phyloP scores from a whole-genome alignment of 2,329 filamentous ascomycete genomes.

The Aspergillus japonicus region DNA sequence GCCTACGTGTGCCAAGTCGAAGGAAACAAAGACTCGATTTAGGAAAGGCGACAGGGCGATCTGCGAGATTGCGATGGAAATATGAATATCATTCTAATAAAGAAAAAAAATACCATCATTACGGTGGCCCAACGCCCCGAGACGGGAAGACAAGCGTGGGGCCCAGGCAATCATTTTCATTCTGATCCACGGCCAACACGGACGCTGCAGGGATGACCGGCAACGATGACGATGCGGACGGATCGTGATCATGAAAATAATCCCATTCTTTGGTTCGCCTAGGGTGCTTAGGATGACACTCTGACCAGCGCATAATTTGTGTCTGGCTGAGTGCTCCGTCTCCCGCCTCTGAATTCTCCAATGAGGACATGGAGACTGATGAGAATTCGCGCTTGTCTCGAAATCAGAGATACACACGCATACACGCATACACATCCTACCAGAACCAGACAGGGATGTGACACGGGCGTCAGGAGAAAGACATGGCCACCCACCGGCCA shows the following conservation, averaged over 20 bases:
- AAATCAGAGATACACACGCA: neutral
- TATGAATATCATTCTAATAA: neutral
- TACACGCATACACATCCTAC: neutral
- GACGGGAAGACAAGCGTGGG: conserved; percentile 13
- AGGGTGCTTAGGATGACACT: neutral
- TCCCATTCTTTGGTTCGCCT: conserved; percentile 5
- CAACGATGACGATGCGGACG: conserved; percentile 4
- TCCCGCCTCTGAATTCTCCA: neutral
- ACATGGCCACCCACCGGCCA: conserved; percentile 14
- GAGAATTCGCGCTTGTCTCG: neutral
- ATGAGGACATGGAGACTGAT: neutral
- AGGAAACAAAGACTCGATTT: neutral
- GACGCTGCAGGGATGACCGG: conserved; percentile 17
- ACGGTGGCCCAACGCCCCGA: conserved; percentile 2
- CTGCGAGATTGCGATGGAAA: neutral
- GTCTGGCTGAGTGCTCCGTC: no score
- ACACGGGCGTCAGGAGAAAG: conserved; percentile 11
- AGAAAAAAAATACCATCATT: no score
- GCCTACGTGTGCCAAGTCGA: conserved; percentile 4
- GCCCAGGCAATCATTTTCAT: conserved; percentile 7
- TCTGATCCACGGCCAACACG: conserved; percentile 19
- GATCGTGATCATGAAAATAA: neutral
- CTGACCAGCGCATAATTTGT: neutral
- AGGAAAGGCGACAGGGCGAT: neutral
- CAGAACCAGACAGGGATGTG: conserved; percentile 4